Conservation (phyloP, 2,329 filamentous ascomycete species). For the Verticillium nubilum region DNA sequence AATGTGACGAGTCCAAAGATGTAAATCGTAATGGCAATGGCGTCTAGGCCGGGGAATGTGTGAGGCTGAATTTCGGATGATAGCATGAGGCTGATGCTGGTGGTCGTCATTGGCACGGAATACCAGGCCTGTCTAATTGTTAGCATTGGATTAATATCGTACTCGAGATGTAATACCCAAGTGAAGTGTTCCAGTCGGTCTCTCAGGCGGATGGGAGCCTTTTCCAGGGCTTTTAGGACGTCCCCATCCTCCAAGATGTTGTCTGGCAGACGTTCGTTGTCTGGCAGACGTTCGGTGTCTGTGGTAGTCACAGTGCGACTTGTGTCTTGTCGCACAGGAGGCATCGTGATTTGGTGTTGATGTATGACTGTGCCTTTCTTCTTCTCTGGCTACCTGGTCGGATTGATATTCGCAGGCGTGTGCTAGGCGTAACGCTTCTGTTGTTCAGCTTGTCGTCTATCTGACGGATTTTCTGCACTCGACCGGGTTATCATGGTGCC, state of each 20-base stretch:
- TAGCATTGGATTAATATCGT: background rate
- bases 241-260: background rate
- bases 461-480: too few species aligned
- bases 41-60: conserved; percentile 44
- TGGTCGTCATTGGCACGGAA: conserved; percentile 14
- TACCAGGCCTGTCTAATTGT: background rate
- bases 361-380: too few species aligned
- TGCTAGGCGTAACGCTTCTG: too few species aligned
- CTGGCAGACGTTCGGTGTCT: background rate
- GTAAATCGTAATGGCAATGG: conserved; percentile 46
- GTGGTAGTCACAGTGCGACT: background rate
- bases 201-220: background rate
- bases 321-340: background rate
- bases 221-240: background rate
- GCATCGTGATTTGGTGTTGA: background rate
- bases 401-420: too few species aligned
- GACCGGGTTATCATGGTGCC: too few species aligned
- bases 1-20: conserved; percentile 49
- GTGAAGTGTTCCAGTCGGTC: background rate
- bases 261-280: background rate
- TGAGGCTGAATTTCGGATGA: conserved; percentile 38
- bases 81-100: conserved; percentile 48
- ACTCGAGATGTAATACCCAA: background rate
- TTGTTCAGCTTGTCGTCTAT: too few species aligned
- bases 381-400: too few species aligned